Conservation (phyloP, 2,329 filamentous ascomycete genomes). For the Colletotrichum cereale region DNA sequence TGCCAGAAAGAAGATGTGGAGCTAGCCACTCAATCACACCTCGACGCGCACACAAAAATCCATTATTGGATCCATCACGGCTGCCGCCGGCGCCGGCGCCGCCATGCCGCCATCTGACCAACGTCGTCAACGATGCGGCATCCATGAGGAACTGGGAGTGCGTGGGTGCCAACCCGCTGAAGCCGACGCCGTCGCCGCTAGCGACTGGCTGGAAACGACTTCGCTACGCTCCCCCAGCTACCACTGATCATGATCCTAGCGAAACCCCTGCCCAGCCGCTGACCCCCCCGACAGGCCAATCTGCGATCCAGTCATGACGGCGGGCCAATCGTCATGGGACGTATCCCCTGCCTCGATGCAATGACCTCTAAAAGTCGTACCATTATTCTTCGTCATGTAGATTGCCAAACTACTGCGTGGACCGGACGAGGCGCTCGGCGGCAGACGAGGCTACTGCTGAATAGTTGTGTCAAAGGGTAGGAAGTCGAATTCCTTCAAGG, state of each 20-base stretch:
- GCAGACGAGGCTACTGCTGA: slow-evolving; percentile 31
- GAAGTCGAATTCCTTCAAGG: neutral
- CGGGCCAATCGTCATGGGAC: slow-evolving; percentile 41
- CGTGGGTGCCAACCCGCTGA: neutral
- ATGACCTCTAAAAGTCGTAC: slow-evolving; percentile 43
- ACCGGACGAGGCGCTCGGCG: slow-evolving; percentile 26
- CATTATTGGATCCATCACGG: neutral
- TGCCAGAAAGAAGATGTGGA: neutral
- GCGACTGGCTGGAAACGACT: slow-evolving; percentile 25
- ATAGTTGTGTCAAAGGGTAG: neutral
- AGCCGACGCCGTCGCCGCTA: slow-evolving; percentile 9
- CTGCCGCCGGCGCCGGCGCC: slow-evolving; percentile 7
- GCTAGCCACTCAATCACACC: neutral
- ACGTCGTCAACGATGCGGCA: neutral
- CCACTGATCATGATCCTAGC: slow-evolving; percentile 25
- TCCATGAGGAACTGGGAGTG: neutral
- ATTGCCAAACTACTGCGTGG: slow-evolving; percentile 31
- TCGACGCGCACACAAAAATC: neutral
- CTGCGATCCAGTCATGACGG: slow-evolving; percentile 43
- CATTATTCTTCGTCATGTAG: slow-evolving; percentile 41
- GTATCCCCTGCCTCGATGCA: slow-evolving; percentile 36
- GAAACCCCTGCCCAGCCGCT: slow-evolving; percentile 31
- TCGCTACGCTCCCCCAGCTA: neutral
- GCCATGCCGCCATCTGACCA: slow-evolving; percentile 1
- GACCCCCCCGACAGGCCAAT: slow-evolving; percentile 38